phyloP scores from a whole-genome alignment of 1,284 basidiomycete genomes.

The Inonotus obliquus region DNA sequence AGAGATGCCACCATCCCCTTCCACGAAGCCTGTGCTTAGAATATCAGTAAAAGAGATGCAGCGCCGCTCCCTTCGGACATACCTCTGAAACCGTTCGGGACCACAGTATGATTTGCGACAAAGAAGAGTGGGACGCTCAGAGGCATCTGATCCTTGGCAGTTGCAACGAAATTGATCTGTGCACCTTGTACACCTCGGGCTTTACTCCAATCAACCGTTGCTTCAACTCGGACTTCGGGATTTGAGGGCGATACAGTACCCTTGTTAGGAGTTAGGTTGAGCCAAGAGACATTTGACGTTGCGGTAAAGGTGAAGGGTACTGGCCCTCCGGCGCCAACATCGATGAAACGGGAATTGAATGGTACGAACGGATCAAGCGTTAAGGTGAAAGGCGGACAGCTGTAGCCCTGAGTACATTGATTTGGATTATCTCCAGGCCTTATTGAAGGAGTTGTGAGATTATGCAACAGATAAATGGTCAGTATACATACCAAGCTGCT shows the following conservation, averaged over 20 bases:
- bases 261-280: conserved; percentile 40
- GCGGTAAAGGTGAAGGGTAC: conserved; percentile 52
- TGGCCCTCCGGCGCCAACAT: conserved; percentile 59
- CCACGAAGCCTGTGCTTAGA: conserved; percentile 41
- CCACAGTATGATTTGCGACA: conserved; percentile 10
- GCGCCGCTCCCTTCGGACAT: not conserved
- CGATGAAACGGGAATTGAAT: conserved; percentile 49
- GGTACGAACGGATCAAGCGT: conserved; percentile 53
- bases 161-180: conserved; percentile 11
- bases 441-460: conserved; percentile 24
- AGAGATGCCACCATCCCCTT: conserved; percentile 57
- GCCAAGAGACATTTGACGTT: conserved; percentile 48
- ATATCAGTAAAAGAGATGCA: not conserved
- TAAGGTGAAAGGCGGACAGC: conserved; percentile 47
- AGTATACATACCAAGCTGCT: conserved; percentile 45
- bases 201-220: conserved; percentile 57
- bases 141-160: conserved; percentile 1
- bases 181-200: conserved; percentile 27
- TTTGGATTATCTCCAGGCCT: conserved; percentile 60
- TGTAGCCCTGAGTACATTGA: conserved; percentile 47
- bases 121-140: conserved; percentile 10
- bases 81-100: conserved; percentile 10
- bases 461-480: not conserved
- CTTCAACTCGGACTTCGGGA: conserved; percentile 52
- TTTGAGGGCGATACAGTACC: conserved; percentile 45